Base-by-base conservation (phyloP, 768 basidiomycete species). In the Tricholoma flavovirens region DNA sequence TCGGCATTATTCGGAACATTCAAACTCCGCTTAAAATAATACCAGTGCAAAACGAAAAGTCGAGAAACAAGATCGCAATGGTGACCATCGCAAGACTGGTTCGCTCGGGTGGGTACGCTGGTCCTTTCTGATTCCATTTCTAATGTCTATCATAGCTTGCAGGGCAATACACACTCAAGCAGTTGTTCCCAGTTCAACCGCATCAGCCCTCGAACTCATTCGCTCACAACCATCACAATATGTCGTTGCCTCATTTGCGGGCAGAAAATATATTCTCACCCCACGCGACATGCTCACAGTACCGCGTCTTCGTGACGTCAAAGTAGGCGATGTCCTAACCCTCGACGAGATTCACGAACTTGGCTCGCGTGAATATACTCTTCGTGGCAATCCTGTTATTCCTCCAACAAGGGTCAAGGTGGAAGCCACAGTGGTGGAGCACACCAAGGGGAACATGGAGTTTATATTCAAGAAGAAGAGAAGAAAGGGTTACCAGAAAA, bases 401-500 rank as follows among this genome's bases (percentile, higher is more conserved):
- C 83, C 90, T 0, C 65, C 81, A 5, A 75, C 77, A 54, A 76
- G 80, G 36, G 84, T 97, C 61, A 79, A 79, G 58, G 87, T 95
- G 38, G 77, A 88, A 61, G 87, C 94, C 15, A 97, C 92, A 19
- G 93, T 99, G n/a, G 73, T 98, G 46, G 97, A 99, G 72, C 96
- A 99, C 68, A 98, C 97, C 42, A 98, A 95, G 71, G 90, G 93
- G 7, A 80, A 82, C 53, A 88, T 98, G 90, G 90, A 96, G 73
- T 80, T 77, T 64, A 89, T 90, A 54, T 83, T 95, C 74, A 97
- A 98, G 79, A 96, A 95, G 78, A 99, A 98, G 79, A 77, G 94
- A 73, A 86, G 97, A 85, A 98, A 98, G 78, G 94, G 96, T 9
- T 98, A 98, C 75, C 84, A 90, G 73, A 91, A 92, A 74, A 93